These are phyloP conservation scores for Eragrostis nindensis DNA, from an alignment of 176 grass and related monocot genomes.

Conservation along the genomic window DNA sequence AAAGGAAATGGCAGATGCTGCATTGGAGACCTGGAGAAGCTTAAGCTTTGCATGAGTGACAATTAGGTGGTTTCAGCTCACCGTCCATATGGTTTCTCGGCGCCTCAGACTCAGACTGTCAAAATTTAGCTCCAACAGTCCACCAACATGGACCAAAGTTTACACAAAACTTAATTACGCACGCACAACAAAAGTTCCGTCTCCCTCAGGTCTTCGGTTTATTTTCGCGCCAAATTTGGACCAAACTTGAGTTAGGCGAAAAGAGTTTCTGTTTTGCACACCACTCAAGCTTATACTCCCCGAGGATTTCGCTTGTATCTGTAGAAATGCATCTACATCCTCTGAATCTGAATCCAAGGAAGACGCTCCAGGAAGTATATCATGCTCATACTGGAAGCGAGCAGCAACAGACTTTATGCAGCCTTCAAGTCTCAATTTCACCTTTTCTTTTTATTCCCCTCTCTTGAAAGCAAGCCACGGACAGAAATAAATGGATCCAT, in stretches of 20 bases:
- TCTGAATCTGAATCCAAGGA: background rate
- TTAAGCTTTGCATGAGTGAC: no score
- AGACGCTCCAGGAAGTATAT: background rate
- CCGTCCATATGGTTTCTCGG: background rate
- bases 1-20: no score
- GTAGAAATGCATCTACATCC: background rate
- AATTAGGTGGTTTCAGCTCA: background rate
- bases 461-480: constrained; percentile 21
- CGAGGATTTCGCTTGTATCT: background rate
- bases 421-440: constrained; percentile 40
- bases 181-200: background rate
- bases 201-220: no score
- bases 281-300: background rate
- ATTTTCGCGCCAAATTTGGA: no score
- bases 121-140: background rate
- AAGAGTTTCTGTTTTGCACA: background rate
- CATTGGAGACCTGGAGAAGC: no score
- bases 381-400: constrained; percentile 24
- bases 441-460: background rate
- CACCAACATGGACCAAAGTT: background rate
- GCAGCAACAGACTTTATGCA: constrained; percentile 29
- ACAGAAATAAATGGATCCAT: background rate
- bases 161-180: background rate
- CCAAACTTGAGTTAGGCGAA: no score
- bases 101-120: background rate